Conservation (phyloP, 2,329 filamentous ascomycete genomes). For the Neofusicoccum cordaticola region DNA sequence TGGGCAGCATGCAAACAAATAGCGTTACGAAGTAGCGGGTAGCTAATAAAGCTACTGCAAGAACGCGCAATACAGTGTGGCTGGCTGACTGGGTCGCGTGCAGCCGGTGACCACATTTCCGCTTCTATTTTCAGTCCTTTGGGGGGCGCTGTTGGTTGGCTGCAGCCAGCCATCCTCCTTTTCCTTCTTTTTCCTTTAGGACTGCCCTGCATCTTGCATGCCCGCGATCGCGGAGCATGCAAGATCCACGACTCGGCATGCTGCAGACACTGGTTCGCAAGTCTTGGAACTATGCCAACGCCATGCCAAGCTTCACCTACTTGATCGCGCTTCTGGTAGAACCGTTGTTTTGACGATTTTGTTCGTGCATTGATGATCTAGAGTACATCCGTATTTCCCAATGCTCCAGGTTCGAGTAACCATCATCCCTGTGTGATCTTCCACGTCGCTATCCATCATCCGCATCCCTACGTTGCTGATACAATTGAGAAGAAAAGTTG, state of each 20-base stretch:
- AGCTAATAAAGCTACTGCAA: slow-evolving; percentile 12
- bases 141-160: neutral
- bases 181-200: neutral
- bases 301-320: neutral
- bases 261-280: neutral
- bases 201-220: slow-evolving; percentile 7
- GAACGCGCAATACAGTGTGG: slow-evolving; percentile 14
- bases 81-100: neutral
- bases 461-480: slow-evolving; percentile 10
- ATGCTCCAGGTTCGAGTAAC: neutral
- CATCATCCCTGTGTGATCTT: neutral
- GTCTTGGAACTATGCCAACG: neutral
- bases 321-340: neutral
- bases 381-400: slow-evolving; percentile 8
- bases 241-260: slow-evolving; percentile 7
- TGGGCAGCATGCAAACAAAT: slow-evolving; percentile 9
- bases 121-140: slow-evolving; percentile 6
- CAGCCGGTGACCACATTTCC: neutral
- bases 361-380: slow-evolving; percentile 8
- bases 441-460: slow-evolving; percentile 11
- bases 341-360: neutral
- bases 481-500: neutral
- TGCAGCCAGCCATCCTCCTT: neutral
- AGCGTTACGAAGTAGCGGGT: slow-evolving; percentile 11
- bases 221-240: neutral